These are phyloP conservation scores for Clarireedia monteithiana DNA, from an alignment of 2,329 filamentous ascomycete genomes.

Conservation along the genomic window DNA sequence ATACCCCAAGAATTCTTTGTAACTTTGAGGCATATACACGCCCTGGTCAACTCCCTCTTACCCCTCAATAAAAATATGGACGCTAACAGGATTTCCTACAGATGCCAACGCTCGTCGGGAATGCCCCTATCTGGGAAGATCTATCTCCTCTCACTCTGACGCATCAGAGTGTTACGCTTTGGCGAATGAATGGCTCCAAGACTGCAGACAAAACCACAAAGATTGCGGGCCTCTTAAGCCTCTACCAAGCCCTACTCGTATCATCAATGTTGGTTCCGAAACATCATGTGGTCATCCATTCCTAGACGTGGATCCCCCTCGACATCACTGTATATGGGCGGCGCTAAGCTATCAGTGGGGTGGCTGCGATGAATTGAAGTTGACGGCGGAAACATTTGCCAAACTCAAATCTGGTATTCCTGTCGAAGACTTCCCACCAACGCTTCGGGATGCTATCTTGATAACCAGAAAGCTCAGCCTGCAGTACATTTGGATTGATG, in stretches of 20 bases:
- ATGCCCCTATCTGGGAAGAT: conserved; percentile 3
- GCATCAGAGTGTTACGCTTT: conserved; percentile 1
- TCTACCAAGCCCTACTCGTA: conserved; percentile 3
- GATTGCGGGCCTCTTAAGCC: conserved; percentile 1
- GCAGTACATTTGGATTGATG: conserved; percentile 8
- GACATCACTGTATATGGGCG: not conserved
- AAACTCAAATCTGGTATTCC: not conserved
- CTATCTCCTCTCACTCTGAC: not conserved
- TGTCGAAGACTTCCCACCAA: not conserved
- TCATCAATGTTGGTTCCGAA: conserved; percentile 4
- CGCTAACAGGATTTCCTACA: not conserved
- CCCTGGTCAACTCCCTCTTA: not conserved
- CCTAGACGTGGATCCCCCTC: not conserved
- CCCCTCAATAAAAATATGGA: not conserved
- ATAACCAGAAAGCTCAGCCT: not conserved
- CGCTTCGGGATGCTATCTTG: conserved; percentile 1
- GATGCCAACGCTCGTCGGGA: not conserved
- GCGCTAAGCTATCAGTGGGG: conserved; percentile 8
- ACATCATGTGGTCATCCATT: not conserved
- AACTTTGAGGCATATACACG: conserved; percentile 2
- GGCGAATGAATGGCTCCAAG: conserved; percentile 2
- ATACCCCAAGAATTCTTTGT: not conserved
- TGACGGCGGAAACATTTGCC: not conserved
- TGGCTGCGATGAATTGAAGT: not conserved
- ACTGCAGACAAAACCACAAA: conserved; percentile 1